Conservation (phyloP, 2,329 filamentous ascomycete genomes). For the Fusarium ramigenum region DNA sequence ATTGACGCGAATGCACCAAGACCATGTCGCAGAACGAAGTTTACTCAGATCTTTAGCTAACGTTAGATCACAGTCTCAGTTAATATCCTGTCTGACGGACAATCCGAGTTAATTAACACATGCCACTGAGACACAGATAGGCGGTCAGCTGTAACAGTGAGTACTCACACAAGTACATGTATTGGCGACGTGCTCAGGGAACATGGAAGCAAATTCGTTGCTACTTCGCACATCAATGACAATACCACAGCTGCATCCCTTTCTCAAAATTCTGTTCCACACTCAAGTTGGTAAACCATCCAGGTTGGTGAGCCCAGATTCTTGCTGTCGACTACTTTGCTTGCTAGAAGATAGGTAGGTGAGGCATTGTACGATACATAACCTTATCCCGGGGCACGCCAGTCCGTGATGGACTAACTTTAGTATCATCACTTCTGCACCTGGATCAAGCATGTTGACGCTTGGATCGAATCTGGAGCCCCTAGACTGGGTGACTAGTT, state of each 20-base stretch:
- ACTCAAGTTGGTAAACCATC: background rate
- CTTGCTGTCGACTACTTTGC: background rate
- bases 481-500: constrained; percentile 13
- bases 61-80: background rate
- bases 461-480: constrained; percentile 5
- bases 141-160: background rate
- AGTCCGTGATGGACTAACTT: background rate
- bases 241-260: background rate
- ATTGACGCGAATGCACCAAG: background rate
- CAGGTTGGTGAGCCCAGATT: background rate
- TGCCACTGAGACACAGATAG: constrained; percentile 11
- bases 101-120: constrained; percentile 1
- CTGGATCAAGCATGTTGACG: constrained; percentile 26
- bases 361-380: background rate
- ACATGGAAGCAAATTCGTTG: background rate
- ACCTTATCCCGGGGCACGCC: constrained; percentile 12
- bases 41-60: background rate
- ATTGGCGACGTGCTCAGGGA: background rate
- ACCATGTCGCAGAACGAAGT: background rate
- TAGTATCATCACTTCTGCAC: constrained; percentile 26
- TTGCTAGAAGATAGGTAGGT: background rate
- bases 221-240: background rate
- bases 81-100: constrained; percentile 3
- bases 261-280: background rate
- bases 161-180: background rate